Evolutionary conservation across 2,329 filamentous ascomycete species (phyloP), one percentile per base, ranked within the genome.

Genomic region (Corynespora cassiicola): DNA sequence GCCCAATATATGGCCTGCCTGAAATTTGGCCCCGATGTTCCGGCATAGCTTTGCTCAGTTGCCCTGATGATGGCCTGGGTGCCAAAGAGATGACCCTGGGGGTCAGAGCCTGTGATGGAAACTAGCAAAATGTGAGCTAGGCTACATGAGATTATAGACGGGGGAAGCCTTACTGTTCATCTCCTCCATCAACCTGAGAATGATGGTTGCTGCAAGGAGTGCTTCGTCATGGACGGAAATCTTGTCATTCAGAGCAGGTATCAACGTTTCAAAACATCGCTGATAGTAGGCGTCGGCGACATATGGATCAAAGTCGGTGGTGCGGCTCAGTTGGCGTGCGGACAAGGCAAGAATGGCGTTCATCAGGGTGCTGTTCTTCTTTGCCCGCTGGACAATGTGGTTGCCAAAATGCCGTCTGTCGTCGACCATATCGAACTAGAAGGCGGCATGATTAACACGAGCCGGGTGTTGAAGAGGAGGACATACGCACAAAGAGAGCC

Each of bases 261-360:
- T 72, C 12, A 72, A 37, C 2, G 65, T 70, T 17, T 68, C 54
- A 18, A 73, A 65, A 36, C 70, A 72, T 4, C 58, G 57, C 39
- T 71, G 65, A 29, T 71, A 71, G 38, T 73, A 71, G 4, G 66
- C 65, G 44, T 72, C 70, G 6, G 70, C 69, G 8, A 71, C 63
- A 31, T 65, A 69, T 5, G 70, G 58, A 37, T 72, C 68, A 32
- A 71, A 71, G 10, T 57, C 49, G 2, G 59, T 57, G 7, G 65
- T 72, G 6, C 66, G 63, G 40, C 69, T 72, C 10, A 73, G 51
- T 39, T 72, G 69, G 18, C 69, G 68, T 12, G 70, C 70, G 15
- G 70, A 72, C 19, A 73, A 44, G 14, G 70, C 70, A 32, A 73
- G 51, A 17, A 73, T 66, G 16, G 70, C 70, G 27, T 73, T 71